Base-by-base conservation (phyloP, 495 filamentous ascomycete species). In the Oleoguttula mirabilis region DNA sequence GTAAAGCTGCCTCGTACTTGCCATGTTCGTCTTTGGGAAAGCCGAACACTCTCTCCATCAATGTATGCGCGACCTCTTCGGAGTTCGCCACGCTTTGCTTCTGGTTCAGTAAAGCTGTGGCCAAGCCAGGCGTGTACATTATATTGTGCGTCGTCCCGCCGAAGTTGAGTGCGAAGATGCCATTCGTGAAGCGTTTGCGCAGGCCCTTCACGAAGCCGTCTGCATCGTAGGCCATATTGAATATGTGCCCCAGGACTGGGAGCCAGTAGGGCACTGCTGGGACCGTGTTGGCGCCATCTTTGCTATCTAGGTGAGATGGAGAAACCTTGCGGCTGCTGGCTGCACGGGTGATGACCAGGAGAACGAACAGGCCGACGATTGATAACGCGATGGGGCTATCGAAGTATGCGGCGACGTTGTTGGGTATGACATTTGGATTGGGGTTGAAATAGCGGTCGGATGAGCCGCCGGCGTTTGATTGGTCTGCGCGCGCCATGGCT, bases 161-260 rank as follows among this genome's bases (percentile, higher is more conserved):
- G 34, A 77, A 41, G 41, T 67, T 67, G 31, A 80, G 58, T 22
- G 67, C 61, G 51, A 77, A 72, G 2, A 79, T 49, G 48, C 59
- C 65, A 60, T 61, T 20, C 36, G 57, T 32, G 56, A 62, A 50
- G 50, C 67, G 38, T 32, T 60, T 61, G 59, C 64, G 65, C 21
- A 21, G 35, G 40, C 60, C 50, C 22, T 52, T 48, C 10, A 72
- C 43, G 35, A 72, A 68, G 6, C 50, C 45, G 14, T 66, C 58
- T 54, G 65, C 60, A 38, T 68, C 52, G 53, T 66, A 63, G 12
- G 66, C 45, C 52, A 75, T 63, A 15, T 64, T 58, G 19, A 66
- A 41, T 10, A 66, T 58, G 61, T 80, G 75, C 28, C 75, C 71
- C 1, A 78, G 25, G 45, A 66, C 61, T 10, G 75, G 75, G 6